Conservation (phyloP, 371 early-diverging fungal genomes). For the Mortierella sp. region DNA sequence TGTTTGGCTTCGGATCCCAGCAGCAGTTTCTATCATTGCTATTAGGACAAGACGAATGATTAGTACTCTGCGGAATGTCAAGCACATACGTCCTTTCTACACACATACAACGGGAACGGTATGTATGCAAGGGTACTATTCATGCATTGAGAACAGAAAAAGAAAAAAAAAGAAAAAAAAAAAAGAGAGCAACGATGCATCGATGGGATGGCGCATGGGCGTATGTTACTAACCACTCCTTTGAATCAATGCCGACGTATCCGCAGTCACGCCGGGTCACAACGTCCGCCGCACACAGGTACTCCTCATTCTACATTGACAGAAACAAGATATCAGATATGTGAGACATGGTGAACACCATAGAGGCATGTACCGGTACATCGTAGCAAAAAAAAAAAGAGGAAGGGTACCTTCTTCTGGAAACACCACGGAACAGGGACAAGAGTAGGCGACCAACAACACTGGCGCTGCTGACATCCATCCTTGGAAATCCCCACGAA, state of each 20-base stretch:
- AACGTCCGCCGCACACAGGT: constrained; percentile 37
- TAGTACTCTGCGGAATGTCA: neutral
- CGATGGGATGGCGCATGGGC: neutral
- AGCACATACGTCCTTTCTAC: neutral
- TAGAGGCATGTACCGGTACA: too few relatives aligned
- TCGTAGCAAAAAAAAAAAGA: too few relatives aligned
- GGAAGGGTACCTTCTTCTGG: constrained; percentile 37
- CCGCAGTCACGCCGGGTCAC: constrained; percentile 53
- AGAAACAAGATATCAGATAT: neutral
- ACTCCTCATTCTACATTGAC: constrained; percentile 27
- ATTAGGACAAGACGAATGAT: neutral
- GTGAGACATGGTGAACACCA: neutral
- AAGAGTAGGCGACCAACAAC: constrained; percentile 46
- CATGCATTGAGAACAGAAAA: neutral
- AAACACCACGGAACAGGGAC: constrained; percentile 55
- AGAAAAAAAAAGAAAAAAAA: neutral
- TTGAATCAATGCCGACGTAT: constrained; percentile 35
- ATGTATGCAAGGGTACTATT: neutral
- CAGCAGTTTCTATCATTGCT: constrained; percentile 43
- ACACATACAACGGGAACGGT: neutral
- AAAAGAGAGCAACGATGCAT: neutral
- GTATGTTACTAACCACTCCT: constrained; percentile 30
- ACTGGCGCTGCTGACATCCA: constrained; percentile 47
- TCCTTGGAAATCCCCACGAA: constrained; percentile 43
- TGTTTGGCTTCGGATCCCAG: constrained; percentile 46